Percentiles rank a stretch among this genome's conserved stretches.
These are phyloP conservation scores for Fusarium nematophilum DNA, from an alignment of 2,329 filamentous ascomycete genomes.

Conservation along the genomic window DNA sequence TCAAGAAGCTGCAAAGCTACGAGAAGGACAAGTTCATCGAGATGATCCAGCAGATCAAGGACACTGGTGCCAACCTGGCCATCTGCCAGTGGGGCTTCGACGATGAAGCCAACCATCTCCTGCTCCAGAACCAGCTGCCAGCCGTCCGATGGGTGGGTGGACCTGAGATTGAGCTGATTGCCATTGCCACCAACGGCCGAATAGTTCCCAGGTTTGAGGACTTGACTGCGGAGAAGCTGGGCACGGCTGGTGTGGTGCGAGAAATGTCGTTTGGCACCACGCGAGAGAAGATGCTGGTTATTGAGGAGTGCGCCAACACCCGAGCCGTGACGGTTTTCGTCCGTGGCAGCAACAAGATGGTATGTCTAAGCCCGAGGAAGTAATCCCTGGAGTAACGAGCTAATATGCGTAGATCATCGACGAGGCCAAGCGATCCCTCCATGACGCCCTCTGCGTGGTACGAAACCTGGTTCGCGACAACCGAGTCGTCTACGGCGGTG, in stretches of 20 bases:
- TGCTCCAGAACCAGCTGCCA: constrained; percentile 95
- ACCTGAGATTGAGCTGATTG: constrained; percentile 97
- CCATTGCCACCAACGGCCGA: constrained; percentile 96
- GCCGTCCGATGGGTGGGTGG: constrained; percentile 98
- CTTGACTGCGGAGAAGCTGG: constrained; percentile 89
- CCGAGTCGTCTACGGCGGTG: constrained; percentile 96
- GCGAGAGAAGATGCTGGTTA: constrained; percentile 98
- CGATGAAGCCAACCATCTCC: constrained; percentile 96
- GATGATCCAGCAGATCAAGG: constrained; percentile 99
- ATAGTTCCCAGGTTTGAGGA: constrained; percentile 99
- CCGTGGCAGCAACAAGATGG: constrained; percentile 99
- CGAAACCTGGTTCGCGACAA: constrained; percentile 96
- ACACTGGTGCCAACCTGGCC: constrained; percentile 94
- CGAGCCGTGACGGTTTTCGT: constrained; percentile 97
- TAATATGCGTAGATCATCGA: constrained; percentile 83
- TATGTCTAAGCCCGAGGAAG: constrained; percentile 54
- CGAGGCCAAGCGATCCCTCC: constrained; percentile 96
- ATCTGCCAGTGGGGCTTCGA: constrained; percentile 99
- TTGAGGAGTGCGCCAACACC: constrained; percentile 98
- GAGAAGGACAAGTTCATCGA: constrained; percentile 96
- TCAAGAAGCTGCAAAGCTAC: constrained; percentile 96
- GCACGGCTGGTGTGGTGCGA: constrained; percentile 86
- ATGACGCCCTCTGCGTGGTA: constrained; percentile 97
- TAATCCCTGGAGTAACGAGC: neutral
- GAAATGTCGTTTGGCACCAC: constrained; percentile 98